Evolutionary conservation across 805 yeast genomes (phyloP).

Genomic region (Wickerhamiella dianesei): DNA sequence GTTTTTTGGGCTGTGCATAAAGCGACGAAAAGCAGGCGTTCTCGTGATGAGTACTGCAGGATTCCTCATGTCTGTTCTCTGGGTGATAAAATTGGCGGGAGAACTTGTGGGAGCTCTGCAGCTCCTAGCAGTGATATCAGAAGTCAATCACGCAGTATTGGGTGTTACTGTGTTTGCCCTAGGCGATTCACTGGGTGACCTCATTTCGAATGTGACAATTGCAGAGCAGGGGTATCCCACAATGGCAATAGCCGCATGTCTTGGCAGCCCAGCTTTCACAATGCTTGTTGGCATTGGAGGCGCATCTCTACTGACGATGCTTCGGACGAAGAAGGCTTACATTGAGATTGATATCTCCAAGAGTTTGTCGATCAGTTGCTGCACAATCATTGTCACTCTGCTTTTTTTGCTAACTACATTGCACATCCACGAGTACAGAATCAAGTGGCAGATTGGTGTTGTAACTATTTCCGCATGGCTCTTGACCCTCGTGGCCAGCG

Average conservation of each 20-base stretch:
- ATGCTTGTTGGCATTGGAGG: conserved; percentile 68
- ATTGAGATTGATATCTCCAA: conserved; percentile 29
- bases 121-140: conserved; percentile 43
- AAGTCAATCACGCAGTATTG: conserved; percentile 61
- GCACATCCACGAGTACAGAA: conserved; percentile 32
- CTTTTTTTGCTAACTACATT: conserved; percentile 29
- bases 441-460: conserved; percentile 30
- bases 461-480: conserved; percentile 32
- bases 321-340: conserved; percentile 15
- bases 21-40: conserved; percentile 1
- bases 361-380: conserved; percentile 28
- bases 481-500: conserved; percentile 24
- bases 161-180: conserved; percentile 84
- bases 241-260: conserved; percentile 91
- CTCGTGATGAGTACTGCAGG: conserved; percentile 32
- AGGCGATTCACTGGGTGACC: conserved; percentile 87
- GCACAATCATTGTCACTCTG: conserved; percentile 30
- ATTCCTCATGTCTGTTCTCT: conserved; percentile 48
- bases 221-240: conserved; percentile 71
- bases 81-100: conserved; percentile 58
- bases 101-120: conserved; percentile 55
- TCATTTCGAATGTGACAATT: conserved; percentile 68
- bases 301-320: conserved; percentile 43
- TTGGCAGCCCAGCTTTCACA: conserved; percentile 81
- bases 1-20: background rate